Conservation (phyloP, 2,329 filamentous ascomycete species). For the Proliferodiscus dingleyae region DNA sequence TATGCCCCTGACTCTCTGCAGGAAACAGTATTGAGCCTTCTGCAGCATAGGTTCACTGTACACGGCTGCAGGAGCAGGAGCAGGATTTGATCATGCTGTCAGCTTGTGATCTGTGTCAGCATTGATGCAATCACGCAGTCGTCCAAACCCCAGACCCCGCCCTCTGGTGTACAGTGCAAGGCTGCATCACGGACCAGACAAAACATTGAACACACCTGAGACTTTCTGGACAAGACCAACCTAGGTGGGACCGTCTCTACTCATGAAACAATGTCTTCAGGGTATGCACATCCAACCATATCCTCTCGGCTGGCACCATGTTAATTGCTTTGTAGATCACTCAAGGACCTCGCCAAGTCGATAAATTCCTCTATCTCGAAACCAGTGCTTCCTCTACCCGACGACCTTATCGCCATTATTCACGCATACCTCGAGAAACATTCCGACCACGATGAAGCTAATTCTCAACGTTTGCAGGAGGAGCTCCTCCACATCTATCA, state of each 20-base stretch:
- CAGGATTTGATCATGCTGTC: background rate
- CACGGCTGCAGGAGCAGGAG: too few species aligned
- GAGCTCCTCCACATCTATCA: conserved; percentile 65
- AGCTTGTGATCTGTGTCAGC: background rate
- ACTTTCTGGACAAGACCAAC: conserved; percentile 7
- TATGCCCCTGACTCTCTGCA: too few species aligned
- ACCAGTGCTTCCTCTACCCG: conserved; percentile 57
- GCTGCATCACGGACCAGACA: background rate
- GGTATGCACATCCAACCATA: conserved; percentile 10
- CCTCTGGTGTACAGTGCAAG: background rate
- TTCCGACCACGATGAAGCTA: conserved; percentile 60
- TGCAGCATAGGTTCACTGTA: too few species aligned
- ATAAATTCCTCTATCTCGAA: conserved; percentile 47
- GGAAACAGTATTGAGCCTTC: too few species aligned
- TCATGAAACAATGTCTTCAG: conserved; percentile 18
- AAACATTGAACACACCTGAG: background rate
- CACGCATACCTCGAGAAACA: conserved; percentile 65
- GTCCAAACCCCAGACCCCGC: conserved; percentile 1
- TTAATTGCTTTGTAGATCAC: conserved; percentile 21
- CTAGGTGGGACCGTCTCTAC: conserved; percentile 5
- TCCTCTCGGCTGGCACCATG: background rate
- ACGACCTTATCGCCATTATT: conserved; percentile 58
- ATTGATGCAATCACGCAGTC: background rate
- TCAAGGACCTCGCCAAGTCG: conserved; percentile 57
- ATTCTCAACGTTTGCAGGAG: conserved; percentile 68